Conservation (phyloP, 2,329 filamentous ascomycete species). For the Ophiostoma himal-ulmi region DNA sequence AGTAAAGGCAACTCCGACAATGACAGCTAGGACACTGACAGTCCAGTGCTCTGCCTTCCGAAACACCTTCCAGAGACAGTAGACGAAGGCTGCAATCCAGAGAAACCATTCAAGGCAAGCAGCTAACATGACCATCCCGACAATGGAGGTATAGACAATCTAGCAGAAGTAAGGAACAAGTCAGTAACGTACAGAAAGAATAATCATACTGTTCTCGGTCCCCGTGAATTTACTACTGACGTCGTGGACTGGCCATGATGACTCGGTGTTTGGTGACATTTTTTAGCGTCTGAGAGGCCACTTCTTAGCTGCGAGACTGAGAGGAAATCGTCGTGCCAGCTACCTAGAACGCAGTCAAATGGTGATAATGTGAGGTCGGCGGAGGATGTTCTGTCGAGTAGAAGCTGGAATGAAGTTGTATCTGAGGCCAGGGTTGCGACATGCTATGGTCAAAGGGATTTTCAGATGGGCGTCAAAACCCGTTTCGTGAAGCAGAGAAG, state of each 20-base stretch:
- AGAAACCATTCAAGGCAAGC: conserved; percentile 90
- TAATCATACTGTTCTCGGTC: not conserved
- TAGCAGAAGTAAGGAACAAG: conserved; percentile 35
- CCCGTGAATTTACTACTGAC: conserved; percentile 32
- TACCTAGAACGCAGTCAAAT: not conserved
- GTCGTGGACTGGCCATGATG: conserved; percentile 48
- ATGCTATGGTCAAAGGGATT: not conserved
- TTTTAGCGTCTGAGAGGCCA: not conserved
- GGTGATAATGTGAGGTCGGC: not conserved
- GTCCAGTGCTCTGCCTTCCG: conserved; percentile 85
- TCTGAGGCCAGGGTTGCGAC: not conserved
- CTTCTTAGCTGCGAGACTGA: not conserved
- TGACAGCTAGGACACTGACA: conserved; percentile 67
- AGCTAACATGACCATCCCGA: conserved; percentile 74
- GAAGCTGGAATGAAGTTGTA: not conserved
- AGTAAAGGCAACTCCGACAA: conserved; percentile 68
- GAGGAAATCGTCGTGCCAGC: not conserved
- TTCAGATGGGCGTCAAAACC: not conserved
- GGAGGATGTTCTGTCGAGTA: not conserved
- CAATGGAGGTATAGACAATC: conserved; percentile 79
- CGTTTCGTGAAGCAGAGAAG: not conserved
- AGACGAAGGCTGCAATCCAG: conserved; percentile 89
- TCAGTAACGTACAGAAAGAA: not conserved
- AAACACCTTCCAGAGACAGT: conserved; percentile 84
- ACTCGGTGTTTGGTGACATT: conserved; percentile 4